A percentile compares a stretch with the other conserved stretches of the same genome.
phyloP scores from a whole-genome alignment of 202 grass and related monocot genomes.

The Carex arenaria region DNA sequence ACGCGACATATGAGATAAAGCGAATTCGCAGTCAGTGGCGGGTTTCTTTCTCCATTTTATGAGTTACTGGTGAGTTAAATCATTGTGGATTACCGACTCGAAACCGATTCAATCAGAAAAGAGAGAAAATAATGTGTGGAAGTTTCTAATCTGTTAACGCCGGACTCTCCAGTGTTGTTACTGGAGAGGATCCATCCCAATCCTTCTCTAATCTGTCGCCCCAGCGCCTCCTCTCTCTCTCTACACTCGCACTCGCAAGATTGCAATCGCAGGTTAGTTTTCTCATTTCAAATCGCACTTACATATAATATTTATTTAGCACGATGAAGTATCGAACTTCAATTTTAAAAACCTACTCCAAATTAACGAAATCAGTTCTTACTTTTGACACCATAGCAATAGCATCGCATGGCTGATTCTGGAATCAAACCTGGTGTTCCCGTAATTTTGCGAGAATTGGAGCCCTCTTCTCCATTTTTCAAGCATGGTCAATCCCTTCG shows the following conservation, averaged over 20 bases:
- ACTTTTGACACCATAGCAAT: too few species aligned
- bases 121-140: too few species aligned
- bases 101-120: too few species aligned
- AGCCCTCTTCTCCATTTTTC: conserved; percentile 22
- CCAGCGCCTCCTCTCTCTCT: too few species aligned
- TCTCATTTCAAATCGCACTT: not conserved
- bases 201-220: too few species aligned
- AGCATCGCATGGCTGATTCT: not conserved
- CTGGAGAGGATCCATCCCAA: too few species aligned
- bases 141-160: too few species aligned
- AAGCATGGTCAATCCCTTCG: conserved; percentile 17
- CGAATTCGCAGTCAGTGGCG: not conserved
- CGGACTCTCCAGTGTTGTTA: too few species aligned
- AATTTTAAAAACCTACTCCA: not conserved
- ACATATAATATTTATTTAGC: not conserved
- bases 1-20: too few species aligned
- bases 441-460: conserved; percentile 16
- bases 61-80: not conserved
- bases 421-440: too few species aligned
- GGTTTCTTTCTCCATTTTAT: not conserved
- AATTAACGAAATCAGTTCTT: not conserved
- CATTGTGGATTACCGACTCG: too few species aligned
- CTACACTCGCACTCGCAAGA: too few species aligned
- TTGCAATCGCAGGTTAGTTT: not conserved
- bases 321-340: not conserved